These are phyloP conservation scores for Dothideomycetes sp. DNA, from an alignment of 2,329 filamentous ascomycete genomes.

Conservation along the genomic window DNA sequence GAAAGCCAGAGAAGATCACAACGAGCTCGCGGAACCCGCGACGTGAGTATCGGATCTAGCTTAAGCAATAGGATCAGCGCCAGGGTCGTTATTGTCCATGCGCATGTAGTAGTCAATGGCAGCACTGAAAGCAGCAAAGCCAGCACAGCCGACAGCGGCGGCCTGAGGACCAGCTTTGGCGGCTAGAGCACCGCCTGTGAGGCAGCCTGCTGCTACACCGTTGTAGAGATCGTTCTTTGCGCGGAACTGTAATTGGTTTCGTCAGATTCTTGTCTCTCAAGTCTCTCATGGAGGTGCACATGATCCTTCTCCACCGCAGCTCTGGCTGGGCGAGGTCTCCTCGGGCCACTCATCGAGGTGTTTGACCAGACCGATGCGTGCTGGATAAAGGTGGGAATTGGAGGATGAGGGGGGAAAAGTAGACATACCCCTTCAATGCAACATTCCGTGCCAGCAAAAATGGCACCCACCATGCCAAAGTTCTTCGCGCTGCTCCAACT, in stretches of 20 bases:
- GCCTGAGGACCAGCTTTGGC: conserved; percentile 83
- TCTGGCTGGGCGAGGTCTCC: not conserved
- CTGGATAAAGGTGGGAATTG: too few species aligned
- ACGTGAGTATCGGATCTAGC: too few species aligned
- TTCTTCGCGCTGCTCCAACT: conserved; percentile 81
- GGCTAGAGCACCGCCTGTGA: conserved; percentile 82
- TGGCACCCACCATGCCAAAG: conserved; percentile 84
- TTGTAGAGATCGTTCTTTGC: conserved; percentile 92
- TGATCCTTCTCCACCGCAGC: too few species aligned
- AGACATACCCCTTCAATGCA: conserved; percentile 65
- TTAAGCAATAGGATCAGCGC: conserved; percentile 25
- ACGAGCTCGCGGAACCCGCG: too few species aligned
- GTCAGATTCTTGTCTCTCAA: not conserved
- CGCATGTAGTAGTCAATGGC: conserved; percentile 91
- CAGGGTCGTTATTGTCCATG: conserved; percentile 42
- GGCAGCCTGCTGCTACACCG: conserved; percentile 74
- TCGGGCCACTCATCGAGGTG: too few species aligned
- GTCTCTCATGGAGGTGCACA: too few species aligned
- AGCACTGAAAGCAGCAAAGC: conserved; percentile 85
- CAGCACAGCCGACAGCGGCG: conserved; percentile 74
- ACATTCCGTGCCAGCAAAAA: conserved; percentile 91
- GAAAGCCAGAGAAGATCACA: too few species aligned
- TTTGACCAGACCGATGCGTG: too few species aligned
- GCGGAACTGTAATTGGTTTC: conserved; percentile 37
- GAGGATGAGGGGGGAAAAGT: not conserved